Evolutionary conservation across 2,329 filamentous ascomycete species (phyloP), one percentile per base, ranked within the genome.

Genomic region (Aspergillus quadricinctus): DNA sequence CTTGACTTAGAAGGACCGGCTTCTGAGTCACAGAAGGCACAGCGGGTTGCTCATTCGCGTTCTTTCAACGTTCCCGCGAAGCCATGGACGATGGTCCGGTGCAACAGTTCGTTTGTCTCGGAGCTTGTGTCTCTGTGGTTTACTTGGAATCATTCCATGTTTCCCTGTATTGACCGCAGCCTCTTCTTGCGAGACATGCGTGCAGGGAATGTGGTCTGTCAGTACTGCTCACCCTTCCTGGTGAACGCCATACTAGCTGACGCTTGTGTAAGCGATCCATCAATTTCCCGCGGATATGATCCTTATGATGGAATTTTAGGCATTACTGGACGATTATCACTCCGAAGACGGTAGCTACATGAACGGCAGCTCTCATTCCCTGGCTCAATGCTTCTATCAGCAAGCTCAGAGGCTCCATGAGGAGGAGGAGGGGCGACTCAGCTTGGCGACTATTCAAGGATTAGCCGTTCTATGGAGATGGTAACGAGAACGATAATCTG

Each of bases 181-280:
- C 19, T 66, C 2, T 69, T 72, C 49, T 31, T 72, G 2, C 48
- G 59, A 23, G 69, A 62, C 49, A 69, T 72, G 68, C 55, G 54
- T 37, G 50, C 62, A 5, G 62, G 63, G 3, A 57, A 66, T 27
- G 14, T 61, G 17, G 54, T 50, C 4, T 63, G 62, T 1, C 54
- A 57, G 4, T 68, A 61, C 55, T 70, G 67, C 48, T 69, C 68
- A 17, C 63, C 68, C 1, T 59, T 69, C 8, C 54, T 70, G 3
- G 66, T 70, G 10, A 66, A 69, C 31, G 58, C 59, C 6, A 60
- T 70, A 4, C 53, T 68, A 25, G 55, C 65, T 11, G 50, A 56
- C 8, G 62, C 61, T 21, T 65, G 57, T 43, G 62, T 64, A 17
- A 57, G 62, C 57, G 21, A 17, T 11, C 6, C n/a, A 2, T n/a